Evolutionary conservation across 345 rosid genomes (phyloP), one percentile per base, ranked within the genome.

Genomic region (Erodium maritimum): DNA sequence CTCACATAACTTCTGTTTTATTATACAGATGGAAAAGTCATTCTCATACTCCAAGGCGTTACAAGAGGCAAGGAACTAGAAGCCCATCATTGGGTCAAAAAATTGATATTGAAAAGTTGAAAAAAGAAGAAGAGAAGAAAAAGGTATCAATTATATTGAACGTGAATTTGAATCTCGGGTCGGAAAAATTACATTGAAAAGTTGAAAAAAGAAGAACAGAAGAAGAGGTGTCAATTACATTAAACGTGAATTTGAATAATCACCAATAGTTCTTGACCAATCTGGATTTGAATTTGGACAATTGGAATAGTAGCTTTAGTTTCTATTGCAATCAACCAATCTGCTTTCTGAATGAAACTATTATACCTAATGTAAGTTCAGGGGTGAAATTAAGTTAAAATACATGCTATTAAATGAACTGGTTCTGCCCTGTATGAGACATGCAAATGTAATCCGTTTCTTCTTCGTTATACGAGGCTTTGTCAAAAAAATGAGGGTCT

Each of bases 41-140:
- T 63, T 88, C 91, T 58, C 80, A 78, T 7, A 80, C 91, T 48
- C 87, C 89, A 19, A 85, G 72, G 75, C 91, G 79, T 60, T 63
- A 75, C 78, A 85, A 77, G 75, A 82, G 86, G 79, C 88, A 82
- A 65, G 85, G 77, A 73, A 93, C 90, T 74, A 76, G 80, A 76
- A 87, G 95, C 72, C 68, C 86, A 60, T 80, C 99, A 21, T 63
- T 76, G 61, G 91, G 87, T 74, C 79, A 55, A 55, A 89, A 76
- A 73, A 79, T 66, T 82, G 81, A 71, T 48, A 76, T 51, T 72
- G 86, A 85, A 76, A 80, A 82, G 71, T 59, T 82, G 74, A 85
- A 70, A 76, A 80, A 78, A 75, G 96, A 87, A 75, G 97, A 83
- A 67, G 89, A 83, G 74, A 86, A 78, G 70, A 93, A 78, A n/a